phyloP scores from a whole-genome alignment of 2,329 filamentous ascomycete species.

The Aspergillus sp. region DNA sequence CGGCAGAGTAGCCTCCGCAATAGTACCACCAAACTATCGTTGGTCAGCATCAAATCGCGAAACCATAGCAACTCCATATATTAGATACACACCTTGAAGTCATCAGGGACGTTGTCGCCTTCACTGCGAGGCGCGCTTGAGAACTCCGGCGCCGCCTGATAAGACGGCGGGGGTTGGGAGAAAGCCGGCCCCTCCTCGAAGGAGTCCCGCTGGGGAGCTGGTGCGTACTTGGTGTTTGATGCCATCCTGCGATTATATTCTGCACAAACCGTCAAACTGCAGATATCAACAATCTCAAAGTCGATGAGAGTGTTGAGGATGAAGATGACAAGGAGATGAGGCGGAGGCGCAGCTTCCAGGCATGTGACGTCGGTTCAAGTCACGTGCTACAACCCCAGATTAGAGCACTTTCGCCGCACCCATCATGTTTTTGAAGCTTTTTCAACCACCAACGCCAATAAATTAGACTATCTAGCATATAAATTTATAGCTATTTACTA shows the following conservation, averaged over 20 bases:
- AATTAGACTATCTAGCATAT: conserved; percentile 1
- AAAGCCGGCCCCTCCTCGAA: conserved; percentile 64
- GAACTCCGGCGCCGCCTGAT: conserved; percentile 60
- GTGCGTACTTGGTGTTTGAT: conserved; percentile 73
- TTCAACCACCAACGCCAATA: conserved; percentile 2
- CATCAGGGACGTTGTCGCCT: conserved; percentile 89
- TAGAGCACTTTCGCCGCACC: too few species aligned
- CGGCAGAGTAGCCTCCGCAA: conserved; percentile 88
- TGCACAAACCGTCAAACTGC: too few species aligned
- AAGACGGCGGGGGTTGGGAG: conserved; percentile 77
- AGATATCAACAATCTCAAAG: too few species aligned
- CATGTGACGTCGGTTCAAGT: too few species aligned
- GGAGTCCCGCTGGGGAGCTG: conserved; percentile 81
- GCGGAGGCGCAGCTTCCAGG: too few species aligned
- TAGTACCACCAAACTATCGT: conserved; percentile 76
- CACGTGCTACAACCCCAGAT: too few species aligned
- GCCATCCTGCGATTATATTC: conserved; percentile 50
- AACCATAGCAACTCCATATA: conserved; percentile 4
- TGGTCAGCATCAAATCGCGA: conserved; percentile 6
- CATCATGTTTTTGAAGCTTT: too few species aligned
- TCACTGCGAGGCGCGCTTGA: conserved; percentile 63
- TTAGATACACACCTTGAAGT: conserved; percentile 70
- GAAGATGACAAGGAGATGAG: too few species aligned
- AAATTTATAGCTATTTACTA: conserved; percentile 3
- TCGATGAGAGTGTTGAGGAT: too few species aligned